These are phyloP conservation scores for Aspergillus glaucus DNA, from an alignment of 2,329 filamentous ascomycete species.

Conservation along the genomic window DNA sequence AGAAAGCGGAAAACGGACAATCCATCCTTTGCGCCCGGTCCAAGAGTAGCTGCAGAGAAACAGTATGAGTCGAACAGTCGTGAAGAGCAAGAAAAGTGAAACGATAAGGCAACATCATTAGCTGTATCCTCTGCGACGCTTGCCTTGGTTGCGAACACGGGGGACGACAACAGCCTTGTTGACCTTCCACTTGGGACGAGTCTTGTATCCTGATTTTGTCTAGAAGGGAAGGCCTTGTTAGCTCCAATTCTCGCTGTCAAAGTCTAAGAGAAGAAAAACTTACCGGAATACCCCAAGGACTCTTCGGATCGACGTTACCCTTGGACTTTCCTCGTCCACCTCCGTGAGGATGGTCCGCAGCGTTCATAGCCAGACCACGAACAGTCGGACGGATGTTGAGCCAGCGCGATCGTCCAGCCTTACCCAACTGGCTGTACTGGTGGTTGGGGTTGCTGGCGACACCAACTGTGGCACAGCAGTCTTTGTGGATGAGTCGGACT, in stretches of 20 bases:
- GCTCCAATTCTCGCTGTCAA: not conserved
- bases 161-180: conserved; percentile 88
- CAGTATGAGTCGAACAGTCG: not conserved
- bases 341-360: conserved; percentile 95
- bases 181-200: conserved; percentile 75
- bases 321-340: conserved; percentile 99
- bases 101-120: conserved; percentile 17
- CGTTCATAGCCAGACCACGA: conserved; percentile 97
- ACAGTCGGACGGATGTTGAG: conserved; percentile 91
- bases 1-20: not conserved
- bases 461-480: conserved; percentile 91
- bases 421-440: conserved; percentile 85
- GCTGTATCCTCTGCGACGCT: conserved; percentile 64
- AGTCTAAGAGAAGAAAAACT: conserved; percentile 34
- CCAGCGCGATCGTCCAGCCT: conserved; percentile 90
- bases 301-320: conserved; percentile 91
- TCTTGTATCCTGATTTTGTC: conserved; percentile 69
- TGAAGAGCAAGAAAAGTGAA: conserved; percentile 3
- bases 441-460: conserved; percentile 89
- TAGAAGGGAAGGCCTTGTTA: conserved; percentile 18
- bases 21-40: conserved; percentile 3
- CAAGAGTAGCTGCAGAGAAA: conserved; percentile 1
- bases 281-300: conserved; percentile 94
- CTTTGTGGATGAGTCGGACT: conserved; percentile 77
- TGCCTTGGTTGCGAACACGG: conserved; percentile 82